Percentiles rank a stretch among this genome's conserved stretches.
phyloP scores from a whole-genome alignment of 139 green algal species.

The Protoeuglena noctilucae region DNA sequence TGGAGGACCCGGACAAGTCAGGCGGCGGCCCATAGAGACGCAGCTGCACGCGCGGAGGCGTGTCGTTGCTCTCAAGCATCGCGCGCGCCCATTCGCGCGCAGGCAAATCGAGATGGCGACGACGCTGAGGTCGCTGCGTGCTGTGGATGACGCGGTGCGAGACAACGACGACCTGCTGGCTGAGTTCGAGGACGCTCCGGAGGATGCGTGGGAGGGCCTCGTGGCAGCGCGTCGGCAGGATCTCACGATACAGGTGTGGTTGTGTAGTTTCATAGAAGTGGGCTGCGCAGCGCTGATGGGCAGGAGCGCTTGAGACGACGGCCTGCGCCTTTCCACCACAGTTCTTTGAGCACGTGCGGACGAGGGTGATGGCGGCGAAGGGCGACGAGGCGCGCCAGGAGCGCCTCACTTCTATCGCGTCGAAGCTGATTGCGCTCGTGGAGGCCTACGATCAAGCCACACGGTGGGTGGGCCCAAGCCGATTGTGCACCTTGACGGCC shows the following conservation, averaged over 20 bases:
- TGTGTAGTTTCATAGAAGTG: too few relatives aligned
- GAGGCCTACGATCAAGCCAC: conserved; percentile 19
- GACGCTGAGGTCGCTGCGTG: conserved; percentile 11
- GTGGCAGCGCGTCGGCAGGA: conserved; percentile 15
- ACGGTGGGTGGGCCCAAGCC: too few relatives aligned
- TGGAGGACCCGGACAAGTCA: conserved; percentile 14
- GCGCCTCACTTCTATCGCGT: conserved; percentile 15
- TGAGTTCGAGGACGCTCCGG: conserved; percentile 13
- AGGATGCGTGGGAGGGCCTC: conserved; percentile 30
- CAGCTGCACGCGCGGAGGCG: too few relatives aligned
- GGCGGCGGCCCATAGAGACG: too few relatives aligned
- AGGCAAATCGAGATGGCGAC: conserved; percentile 1
- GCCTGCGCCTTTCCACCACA: too few relatives aligned
- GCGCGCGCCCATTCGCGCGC: too few relatives aligned
- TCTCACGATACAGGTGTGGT: too few relatives aligned
- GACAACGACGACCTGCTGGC: conserved; percentile 15
- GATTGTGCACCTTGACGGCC: too few relatives aligned
- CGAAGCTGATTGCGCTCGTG: conserved; percentile 23
- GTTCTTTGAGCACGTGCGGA: conserved; percentile 40
- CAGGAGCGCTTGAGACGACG: too few relatives aligned
- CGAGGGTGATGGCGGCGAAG: not conserved
- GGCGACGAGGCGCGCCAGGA: conserved; percentile 16
- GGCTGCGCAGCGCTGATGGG: too few relatives aligned
- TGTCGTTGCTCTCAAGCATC: too few relatives aligned
- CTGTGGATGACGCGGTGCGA: conserved; percentile 23